Evolutionary conservation across 2,329 filamentous ascomycete species (phyloP).

Genomic region (Didymellaceae sp.): DNA sequence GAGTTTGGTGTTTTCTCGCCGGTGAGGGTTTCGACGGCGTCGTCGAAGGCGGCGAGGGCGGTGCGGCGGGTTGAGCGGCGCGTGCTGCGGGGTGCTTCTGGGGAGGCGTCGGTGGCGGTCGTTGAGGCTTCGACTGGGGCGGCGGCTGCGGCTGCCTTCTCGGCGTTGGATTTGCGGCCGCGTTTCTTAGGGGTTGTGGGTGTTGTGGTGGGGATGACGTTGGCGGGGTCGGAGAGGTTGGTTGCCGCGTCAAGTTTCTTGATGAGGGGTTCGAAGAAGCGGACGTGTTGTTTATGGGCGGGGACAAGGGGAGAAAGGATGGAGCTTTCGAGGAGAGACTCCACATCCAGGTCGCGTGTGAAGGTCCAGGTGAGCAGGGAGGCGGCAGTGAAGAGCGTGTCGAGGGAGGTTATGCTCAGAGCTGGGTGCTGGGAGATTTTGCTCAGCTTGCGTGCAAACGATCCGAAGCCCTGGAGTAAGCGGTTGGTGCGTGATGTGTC

Average conservation of each 20-base stretch:
- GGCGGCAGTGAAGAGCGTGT: slow-evolving; percentile 63
- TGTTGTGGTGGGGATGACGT: slow-evolving; percentile 16
- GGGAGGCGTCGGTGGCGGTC: not conserved
- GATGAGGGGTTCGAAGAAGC: slow-evolving; percentile 16
- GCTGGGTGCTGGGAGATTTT: slow-evolving; percentile 63
- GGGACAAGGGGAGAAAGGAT: slow-evolving; percentile 37
- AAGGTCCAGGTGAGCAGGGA: slow-evolving; percentile 66
- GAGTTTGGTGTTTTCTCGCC: not conserved
- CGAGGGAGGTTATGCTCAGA: slow-evolving; percentile 63
- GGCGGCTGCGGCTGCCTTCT: not conserved
- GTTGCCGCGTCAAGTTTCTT: slow-evolving; percentile 4
- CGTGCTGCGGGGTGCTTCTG: not conserved
- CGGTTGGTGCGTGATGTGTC: slow-evolving; percentile 45
- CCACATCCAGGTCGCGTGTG: slow-evolving; percentile 58
- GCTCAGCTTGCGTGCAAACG: slow-evolving; percentile 52
- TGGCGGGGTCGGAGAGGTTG: slow-evolving; percentile 15
- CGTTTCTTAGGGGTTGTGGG: slow-evolving; percentile 23
- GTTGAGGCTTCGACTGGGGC: not conserved
- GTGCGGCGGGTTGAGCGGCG: slow-evolving; percentile 7
- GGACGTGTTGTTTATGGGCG: slow-evolving; percentile 35
- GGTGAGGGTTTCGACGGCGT: slow-evolving; percentile 6
- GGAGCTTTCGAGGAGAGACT: slow-evolving; percentile 55
- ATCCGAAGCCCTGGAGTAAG: slow-evolving; percentile 34
- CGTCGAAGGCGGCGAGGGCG: slow-evolving; percentile 14
- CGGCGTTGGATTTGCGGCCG: slow-evolving; percentile 16